Evolutionary conservation across 345 rosid species (phyloP).

Genomic region (Populus tremula): DNA sequence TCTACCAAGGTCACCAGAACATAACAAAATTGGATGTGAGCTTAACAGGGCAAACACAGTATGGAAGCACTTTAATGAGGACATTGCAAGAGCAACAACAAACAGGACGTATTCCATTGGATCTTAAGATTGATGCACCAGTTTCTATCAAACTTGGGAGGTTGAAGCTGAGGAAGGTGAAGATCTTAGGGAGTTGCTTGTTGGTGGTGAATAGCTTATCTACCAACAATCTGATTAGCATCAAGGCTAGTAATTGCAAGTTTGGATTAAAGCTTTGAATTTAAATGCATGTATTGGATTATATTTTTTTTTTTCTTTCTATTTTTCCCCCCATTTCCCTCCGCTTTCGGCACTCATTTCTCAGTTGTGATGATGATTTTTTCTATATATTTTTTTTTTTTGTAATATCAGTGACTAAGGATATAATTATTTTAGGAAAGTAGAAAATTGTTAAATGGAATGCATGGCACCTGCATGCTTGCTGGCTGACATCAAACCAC

Average conservation of each 20-base stretch:
- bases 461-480: not conserved
- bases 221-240: slow-evolving; percentile 51
- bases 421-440: not conserved
- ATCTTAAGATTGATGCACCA: slow-evolving; percentile 65
- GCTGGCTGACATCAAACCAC: not conserved
- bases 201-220: slow-evolving; percentile 75
- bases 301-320: not conserved
- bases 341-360: not conserved
- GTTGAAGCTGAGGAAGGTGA: slow-evolving; percentile 65
- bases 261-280: slow-evolving; percentile 51
- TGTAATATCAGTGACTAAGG: not conserved
- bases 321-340: not conserved
- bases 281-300: not conserved
- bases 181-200: slow-evolving; percentile 57
- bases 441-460: not conserved
- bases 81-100: slow-evolving; percentile 85
- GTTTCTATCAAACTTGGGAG: slow-evolving; percentile 64
- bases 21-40: slow-evolving; percentile 59
- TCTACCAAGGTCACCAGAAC: slow-evolving; percentile 80
- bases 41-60: slow-evolving; percentile 52
- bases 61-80: slow-evolving; percentile 59
- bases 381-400: not conserved
- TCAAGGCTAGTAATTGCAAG: slow-evolving; percentile 69
- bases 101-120: slow-evolving; percentile 73
- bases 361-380: not conserved